Evolutionary conservation across 2,329 filamentous ascomycete species (phyloP).

Genomic region (Xylariaceae sp.): DNA sequence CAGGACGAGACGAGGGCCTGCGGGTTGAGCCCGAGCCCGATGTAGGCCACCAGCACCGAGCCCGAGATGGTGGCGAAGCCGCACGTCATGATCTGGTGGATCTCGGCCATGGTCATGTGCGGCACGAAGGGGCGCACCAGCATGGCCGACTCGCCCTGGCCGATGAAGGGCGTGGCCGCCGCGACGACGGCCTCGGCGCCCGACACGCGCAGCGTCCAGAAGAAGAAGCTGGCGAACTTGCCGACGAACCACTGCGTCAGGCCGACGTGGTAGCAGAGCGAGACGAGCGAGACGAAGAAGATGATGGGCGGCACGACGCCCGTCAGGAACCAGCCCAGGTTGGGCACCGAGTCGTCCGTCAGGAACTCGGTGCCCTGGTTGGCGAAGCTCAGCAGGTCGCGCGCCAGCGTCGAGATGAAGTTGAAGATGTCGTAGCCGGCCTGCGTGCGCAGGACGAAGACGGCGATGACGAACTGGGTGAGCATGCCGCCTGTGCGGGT

Average conservation of each 20-base stretch:
- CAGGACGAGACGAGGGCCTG: slow-evolving; percentile 85
- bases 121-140: slow-evolving; percentile 80
- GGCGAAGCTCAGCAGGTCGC: slow-evolving; percentile 68
- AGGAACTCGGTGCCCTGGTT: slow-evolving; percentile 67
- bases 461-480: slow-evolving; percentile 76
- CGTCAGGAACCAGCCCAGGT: slow-evolving; percentile 61
- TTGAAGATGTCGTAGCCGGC: slow-evolving; percentile 87
- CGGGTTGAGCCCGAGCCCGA: slow-evolving; percentile 72
- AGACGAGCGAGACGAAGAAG: slow-evolving; percentile 91
- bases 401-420: slow-evolving; percentile 72
- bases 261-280: slow-evolving; percentile 74
- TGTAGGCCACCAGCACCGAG: slow-evolving; percentile 79
- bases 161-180: slow-evolving; percentile 87
- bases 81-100: slow-evolving; percentile 89
- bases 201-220: slow-evolving; percentile 80
- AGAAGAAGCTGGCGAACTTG: slow-evolving; percentile 87
- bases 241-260: slow-evolving; percentile 82
- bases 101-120: slow-evolving; percentile 76
- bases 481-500: slow-evolving; percentile 59
- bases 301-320: slow-evolving; percentile 84
- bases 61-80: slow-evolving; percentile 91
- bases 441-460: slow-evolving; percentile 77
- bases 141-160: slow-evolving; percentile 91
- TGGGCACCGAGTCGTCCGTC: slow-evolving; percentile 37
- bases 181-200: slow-evolving; percentile 92